phyloP scores from a whole-genome alignment of 2,329 filamentous ascomycete species.

The Xylariomycetidae sp. region DNA sequence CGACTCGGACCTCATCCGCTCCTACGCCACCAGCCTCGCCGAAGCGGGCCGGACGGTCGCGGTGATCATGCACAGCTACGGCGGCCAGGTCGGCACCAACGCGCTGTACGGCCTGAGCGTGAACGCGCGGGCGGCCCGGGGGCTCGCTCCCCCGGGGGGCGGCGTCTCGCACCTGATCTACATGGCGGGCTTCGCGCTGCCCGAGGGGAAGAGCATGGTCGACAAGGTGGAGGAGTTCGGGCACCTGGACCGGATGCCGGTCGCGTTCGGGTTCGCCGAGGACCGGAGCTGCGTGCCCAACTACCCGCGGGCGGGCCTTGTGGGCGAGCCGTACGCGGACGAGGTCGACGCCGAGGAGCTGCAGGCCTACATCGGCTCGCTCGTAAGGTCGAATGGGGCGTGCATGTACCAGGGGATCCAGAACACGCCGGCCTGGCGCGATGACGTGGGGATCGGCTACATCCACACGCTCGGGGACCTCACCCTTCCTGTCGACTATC shows the following conservation, averaged over 20 bases:
- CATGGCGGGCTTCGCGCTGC: constrained; percentile 9
- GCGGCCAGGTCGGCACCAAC: constrained; percentile 20
- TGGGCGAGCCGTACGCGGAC: not conserved
- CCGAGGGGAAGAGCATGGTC: constrained; percentile 3
- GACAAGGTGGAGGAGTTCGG: constrained; percentile 6
- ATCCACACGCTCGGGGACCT: constrained; percentile 7
- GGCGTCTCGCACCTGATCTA: constrained; percentile 21
- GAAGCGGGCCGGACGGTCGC: constrained; percentile 11
- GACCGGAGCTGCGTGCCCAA: constrained; percentile 5
- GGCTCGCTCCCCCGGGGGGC: constrained; percentile 11
- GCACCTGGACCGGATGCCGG: constrained; percentile 1
- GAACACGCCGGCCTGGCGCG: constrained; percentile 7
- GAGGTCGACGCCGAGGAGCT: not conserved
- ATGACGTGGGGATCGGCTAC: constrained; percentile 7
- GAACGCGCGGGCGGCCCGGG: constrained; percentile 4
- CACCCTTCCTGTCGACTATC: constrained; percentile 5
- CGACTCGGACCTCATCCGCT: constrained; percentile 16
- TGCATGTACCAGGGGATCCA: not conserved
- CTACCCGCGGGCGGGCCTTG: constrained; percentile 1
- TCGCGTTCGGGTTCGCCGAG: constrained; percentile 8
- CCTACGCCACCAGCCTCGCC: constrained; percentile 13
- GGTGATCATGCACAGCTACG: constrained; percentile 21
- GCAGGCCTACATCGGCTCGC: not conserved
- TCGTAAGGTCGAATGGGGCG: not conserved
- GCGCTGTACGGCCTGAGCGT: constrained; percentile 13